Evolutionary conservation across 805 yeast genomes (phyloP).

Genomic region (Kazachstania taianensis): DNA sequence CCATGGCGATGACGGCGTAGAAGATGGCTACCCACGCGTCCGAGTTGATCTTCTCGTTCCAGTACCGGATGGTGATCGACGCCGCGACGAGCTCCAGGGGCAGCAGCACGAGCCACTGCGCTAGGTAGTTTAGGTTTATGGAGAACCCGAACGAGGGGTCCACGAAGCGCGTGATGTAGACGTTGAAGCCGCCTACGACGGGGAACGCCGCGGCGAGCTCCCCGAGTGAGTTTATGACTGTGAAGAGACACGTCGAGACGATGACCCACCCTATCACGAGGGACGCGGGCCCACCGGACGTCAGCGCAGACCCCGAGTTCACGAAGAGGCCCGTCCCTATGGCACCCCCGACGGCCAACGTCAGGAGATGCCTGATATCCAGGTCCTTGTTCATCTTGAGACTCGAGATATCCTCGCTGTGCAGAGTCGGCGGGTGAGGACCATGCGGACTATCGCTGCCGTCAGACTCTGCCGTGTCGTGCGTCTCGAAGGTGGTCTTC

Average conservation of each 20-base stretch:
- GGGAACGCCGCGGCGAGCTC: constrained; percentile 46
- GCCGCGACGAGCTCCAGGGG: constrained; percentile 55
- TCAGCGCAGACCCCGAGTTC: constrained; percentile 52
- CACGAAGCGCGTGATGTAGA: constrained; percentile 40
- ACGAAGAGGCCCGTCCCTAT: constrained; percentile 63
- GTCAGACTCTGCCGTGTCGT: neutral
- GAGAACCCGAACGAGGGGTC: constrained; percentile 50
- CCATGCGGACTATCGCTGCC: no score
- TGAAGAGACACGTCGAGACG: constrained; percentile 48
- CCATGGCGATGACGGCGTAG: constrained; percentile 36
- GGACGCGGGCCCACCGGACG: constrained; percentile 56
- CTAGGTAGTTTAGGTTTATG: constrained; percentile 42
- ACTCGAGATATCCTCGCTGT: neutral
- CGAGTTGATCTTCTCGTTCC: constrained; percentile 40
- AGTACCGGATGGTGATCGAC: constrained; percentile 45
- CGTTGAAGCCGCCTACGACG: constrained; percentile 43
- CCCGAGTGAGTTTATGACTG: constrained; percentile 46
- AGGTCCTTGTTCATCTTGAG: constrained; percentile 16
- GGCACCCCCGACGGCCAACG: constrained; percentile 60
- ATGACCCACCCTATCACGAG: constrained; percentile 46
- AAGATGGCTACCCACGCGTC: constrained; percentile 55
- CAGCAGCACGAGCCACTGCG: constrained; percentile 46
- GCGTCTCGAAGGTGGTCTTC: neutral
- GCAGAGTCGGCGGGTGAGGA: no score
- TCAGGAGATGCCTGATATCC: constrained; percentile 40